phyloP scores from a whole-genome alignment of 441 rosid species.

The Adansonia rubrostipa region DNA sequence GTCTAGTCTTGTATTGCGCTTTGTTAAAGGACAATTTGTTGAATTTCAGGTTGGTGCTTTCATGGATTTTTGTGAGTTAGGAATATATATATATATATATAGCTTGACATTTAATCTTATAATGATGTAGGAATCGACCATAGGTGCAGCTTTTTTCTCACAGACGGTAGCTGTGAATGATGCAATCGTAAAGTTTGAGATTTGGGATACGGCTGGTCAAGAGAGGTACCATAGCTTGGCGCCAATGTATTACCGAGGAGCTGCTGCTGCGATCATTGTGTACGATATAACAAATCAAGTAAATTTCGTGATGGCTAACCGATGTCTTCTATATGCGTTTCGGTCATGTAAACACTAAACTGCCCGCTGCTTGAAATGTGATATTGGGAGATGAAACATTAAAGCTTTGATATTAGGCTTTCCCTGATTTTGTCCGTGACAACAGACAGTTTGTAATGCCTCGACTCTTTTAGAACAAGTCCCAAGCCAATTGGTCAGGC shows the following conservation, averaged over 20 bases:
- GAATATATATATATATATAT: not conserved
- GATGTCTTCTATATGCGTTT: not conserved
- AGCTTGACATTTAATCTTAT: slow-evolving; percentile 22
- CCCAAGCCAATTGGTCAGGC: no score
- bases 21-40: slow-evolving; percentile 92
- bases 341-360: not conserved
- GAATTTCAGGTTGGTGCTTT: slow-evolving; percentile 84
- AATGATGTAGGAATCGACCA: slow-evolving; percentile 84
- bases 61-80: not conserved
- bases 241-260: slow-evolving; percentile 99
- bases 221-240: slow-evolving; percentile 98
- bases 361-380: not conserved
- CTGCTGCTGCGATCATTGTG: slow-evolving; percentile 90
- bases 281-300: slow-evolving; percentile 89
- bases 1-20: slow-evolving; percentile 95
- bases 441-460: no score
- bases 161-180: slow-evolving; percentile 92
- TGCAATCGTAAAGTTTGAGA: slow-evolving; percentile 94
- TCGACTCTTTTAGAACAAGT: no score
- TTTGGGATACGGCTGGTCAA: slow-evolving; percentile 99
- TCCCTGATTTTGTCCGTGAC: no score
- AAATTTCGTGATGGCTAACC: slow-evolving; percentile 27
- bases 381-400: slow-evolving; percentile 6
- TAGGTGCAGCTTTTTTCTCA: slow-evolving; percentile 96
- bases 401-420: not conserved